Evolutionary conservation across 2,329 filamentous ascomycete genomes (phyloP), one percentile per base, ranked within the genome.

Genomic region (Coniochaeta sp.): DNA sequence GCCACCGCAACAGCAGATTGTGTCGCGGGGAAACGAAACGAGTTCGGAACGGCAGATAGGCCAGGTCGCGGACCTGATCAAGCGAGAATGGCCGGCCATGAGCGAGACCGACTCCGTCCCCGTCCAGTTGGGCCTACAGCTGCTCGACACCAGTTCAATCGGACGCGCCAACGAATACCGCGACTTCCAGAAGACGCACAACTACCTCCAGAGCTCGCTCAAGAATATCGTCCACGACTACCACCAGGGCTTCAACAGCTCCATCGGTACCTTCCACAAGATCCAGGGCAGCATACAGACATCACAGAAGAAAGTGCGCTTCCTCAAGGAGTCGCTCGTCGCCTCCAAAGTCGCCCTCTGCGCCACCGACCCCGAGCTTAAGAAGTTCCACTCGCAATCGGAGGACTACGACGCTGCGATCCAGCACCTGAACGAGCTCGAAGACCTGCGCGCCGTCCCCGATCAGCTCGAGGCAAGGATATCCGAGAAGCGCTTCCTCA

Each of bases 201-300:
- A 86, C 65, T 91, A 95, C 71, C 84, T 99, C n/a, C 93, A 99
- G 71, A 89, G 89, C 67, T 93, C 93, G 10, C 81, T 99, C 60
- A 97, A 96, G 74, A 87, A 88, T 36, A 96, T 99, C 67, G 95
- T 99, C 28, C 96, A 99, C 73, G 93, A 99, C 76, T 93, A 99
- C 71, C 93, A 99, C 71, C 95, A 99, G 74, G 96, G 95, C 55
- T 99, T 99, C 82, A 99, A 98, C 76, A 96, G 91, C 74, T 97
- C 93, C 57, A 98, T 99, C 64, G 95, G 93, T 73, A 98, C 93
- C 22, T 99, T 98, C 71, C 96, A 99, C 79, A 97, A 96, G 75
- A 99, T 99, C 63, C 95, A 99, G 73, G 86, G 88, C 58, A 96
- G 91, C 74, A 95, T 99, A 65, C 90, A 93, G 68, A 81, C 85